Evolutionary conservation across 2,329 filamentous ascomycete species (phyloP).

Genomic region (Bipolaris cookei): DNA sequence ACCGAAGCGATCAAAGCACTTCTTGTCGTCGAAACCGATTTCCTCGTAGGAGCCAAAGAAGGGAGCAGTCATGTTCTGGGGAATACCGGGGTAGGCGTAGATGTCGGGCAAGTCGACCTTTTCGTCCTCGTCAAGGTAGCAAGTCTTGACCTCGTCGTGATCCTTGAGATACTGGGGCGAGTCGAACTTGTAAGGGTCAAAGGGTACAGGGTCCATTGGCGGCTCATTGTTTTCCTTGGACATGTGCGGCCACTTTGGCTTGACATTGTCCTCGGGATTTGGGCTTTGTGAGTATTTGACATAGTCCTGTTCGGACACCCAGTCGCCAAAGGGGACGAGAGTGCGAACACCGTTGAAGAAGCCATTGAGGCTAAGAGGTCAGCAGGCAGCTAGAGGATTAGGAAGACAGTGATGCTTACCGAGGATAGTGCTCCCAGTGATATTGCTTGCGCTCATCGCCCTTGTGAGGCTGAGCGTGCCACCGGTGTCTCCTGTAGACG

Average conservation of each 20-base stretch:
- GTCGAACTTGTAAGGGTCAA: conserved; percentile 55
- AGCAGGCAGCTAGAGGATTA: conserved; percentile 12
- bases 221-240: conserved; percentile 48
- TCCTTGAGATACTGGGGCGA: conserved; percentile 54
- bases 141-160: conserved; percentile 63
- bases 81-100: conserved; percentile 66
- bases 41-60: conserved; percentile 58
- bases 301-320: conserved; percentile 53
- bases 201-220: conserved; percentile 49
- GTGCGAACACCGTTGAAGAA: conserved; percentile 58
- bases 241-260: conserved; percentile 45
- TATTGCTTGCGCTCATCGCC: conserved; percentile 47
- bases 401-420: conserved; percentile 35
- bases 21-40: conserved; percentile 55
- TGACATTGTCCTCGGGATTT: conserved; percentile 47
- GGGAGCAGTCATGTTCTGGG: conserved; percentile 56
- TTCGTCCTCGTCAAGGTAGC: conserved; percentile 68
- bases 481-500: conserved; percentile 49
- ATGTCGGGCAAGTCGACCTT: conserved; percentile 65
- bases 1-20: conserved; percentile 60
- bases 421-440: conserved; percentile 55
- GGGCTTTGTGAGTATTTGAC: conserved; percentile 51
- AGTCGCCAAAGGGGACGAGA: conserved; percentile 52
- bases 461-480: conserved; percentile 42
- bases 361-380: conserved; percentile 50